Base-by-base conservation (phyloP, 2,329 filamentous ascomycete genomes). In the Calonectria montana region DNA sequence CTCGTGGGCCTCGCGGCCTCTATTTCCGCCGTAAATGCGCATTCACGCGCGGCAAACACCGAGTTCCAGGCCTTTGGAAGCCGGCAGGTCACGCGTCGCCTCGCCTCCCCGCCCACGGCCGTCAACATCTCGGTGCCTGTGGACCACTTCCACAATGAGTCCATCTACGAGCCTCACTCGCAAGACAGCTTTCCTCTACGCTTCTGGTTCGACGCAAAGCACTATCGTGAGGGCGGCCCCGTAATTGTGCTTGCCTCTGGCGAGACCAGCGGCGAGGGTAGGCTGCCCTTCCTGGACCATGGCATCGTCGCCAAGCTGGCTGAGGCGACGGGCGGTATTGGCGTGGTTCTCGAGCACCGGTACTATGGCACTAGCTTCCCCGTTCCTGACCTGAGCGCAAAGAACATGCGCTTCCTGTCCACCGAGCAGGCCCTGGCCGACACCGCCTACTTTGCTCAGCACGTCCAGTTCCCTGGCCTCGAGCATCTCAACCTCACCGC, bases 391-490 rank as follows among this genome's bases (percentile, higher is more conserved):
- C 86, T 96, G 48, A 87, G 83, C 76, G 92, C 91, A 0, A 85
- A 93, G 80, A 96, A 90, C 76, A 84, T 97, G 74, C 92, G 95
- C 3, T 97, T 97, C 85, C 85, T 97, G 78, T 93, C 94, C 1
- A 97, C 94, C 0, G 93, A 96, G 76, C 95, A 97, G 81, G 91
- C 94, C 0, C 81, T 97, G 45, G 94, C 94, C 9, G 95, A 97
- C 81, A 91, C 92, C 50, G 94, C 91, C 2, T 97, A 94, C 82
- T 97, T 97, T 83, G 94, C 94, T 0, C 83, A 90, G 72, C 89
- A 97, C 75, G 87, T 95, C 47, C 85, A 90, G 63, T 95, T 96
- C 72, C 86, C 90, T 0, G 94, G 94, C 0, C 83, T 95, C 6
- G 91, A 94, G 79, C 83, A 94, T 73, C 79, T 88, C 27, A 88